phyloP scores from a whole-genome alignment of 78 protist species.

The Dictyostelium firmibasis region DNA sequence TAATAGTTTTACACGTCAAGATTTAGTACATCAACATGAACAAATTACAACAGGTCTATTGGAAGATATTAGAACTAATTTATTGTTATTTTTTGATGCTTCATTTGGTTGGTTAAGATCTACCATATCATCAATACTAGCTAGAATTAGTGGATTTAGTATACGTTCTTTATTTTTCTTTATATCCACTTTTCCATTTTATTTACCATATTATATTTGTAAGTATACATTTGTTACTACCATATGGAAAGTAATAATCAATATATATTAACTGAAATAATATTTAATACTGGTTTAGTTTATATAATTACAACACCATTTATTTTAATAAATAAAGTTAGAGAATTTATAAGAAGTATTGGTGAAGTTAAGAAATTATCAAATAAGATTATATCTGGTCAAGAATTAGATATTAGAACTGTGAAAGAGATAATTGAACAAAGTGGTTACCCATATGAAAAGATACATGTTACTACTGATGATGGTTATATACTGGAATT shows the following conservation, averaged over 20 bases:
- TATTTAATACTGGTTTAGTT: no score
- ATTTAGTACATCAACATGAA: slow-evolving; percentile 59
- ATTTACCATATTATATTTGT: slow-evolving; percentile 44
- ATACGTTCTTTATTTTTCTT: slow-evolving; percentile 1
- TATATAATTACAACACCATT: slow-evolving; percentile 16
- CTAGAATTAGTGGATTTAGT: not conserved
- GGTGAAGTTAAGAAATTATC: slow-evolving; percentile 31
- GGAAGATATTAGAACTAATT: slow-evolving; percentile 56
- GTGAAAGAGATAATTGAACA: slow-evolving; percentile 72
- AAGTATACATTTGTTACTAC: no score
- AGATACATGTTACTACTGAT: slow-evolving; percentile 50
- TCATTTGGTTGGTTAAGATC: slow-evolving; percentile 42
- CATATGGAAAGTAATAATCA: no score
- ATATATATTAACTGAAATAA: no score
- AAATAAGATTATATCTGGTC: slow-evolving; percentile 25
- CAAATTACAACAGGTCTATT: slow-evolving; percentile 70
- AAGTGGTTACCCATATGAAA: slow-evolving; percentile 70
- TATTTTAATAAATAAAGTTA: not conserved
- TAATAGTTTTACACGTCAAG: not conserved
- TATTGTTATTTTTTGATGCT: slow-evolving; percentile 42
- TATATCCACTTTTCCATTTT: slow-evolving; percentile 30
- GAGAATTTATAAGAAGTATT: not conserved
- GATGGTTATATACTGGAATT: slow-evolving; percentile 67
- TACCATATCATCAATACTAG: not conserved
- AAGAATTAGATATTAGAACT: slow-evolving; percentile 56